Conservation (phyloP, 1,284 basidiomycete species). For the Exsudoporus floridanus region DNA sequence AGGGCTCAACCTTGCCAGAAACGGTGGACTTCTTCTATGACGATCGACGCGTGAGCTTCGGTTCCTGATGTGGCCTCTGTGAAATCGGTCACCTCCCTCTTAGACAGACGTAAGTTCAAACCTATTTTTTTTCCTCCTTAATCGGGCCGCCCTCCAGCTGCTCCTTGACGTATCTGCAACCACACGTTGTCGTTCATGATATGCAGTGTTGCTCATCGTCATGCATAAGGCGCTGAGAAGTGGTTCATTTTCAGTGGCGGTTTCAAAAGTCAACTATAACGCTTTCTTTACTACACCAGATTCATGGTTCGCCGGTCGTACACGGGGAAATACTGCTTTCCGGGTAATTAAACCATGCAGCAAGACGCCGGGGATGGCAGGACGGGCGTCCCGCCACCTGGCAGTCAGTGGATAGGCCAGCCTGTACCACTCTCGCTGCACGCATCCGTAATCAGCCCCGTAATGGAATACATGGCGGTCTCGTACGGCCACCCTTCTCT, state of each 20-base stretch:
- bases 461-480: slow-evolving; percentile 22
- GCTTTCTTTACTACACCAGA: slow-evolving; percentile 9
- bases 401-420: not conserved
- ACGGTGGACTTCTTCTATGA: slow-evolving; percentile 24
- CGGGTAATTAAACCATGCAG: slow-evolving; percentile 3
- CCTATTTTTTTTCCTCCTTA: slow-evolving; percentile 1
- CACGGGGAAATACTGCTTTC: slow-evolving; percentile 9
- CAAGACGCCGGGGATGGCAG: slow-evolving; percentile 9
- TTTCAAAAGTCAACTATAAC: slow-evolving; percentile 4
- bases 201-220: not conserved
- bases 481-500: slow-evolving; percentile 21
- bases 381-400: slow-evolving; percentile 8
- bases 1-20: slow-evolving; percentile 25
- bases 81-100: slow-evolving; percentile 10
- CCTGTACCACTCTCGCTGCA: not conserved
- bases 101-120: slow-evolving; percentile 15
- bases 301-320: slow-evolving; percentile 2
- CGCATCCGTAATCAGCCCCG: slow-evolving; percentile 4
- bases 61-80: slow-evolving; percentile 23
- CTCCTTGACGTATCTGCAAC: slow-evolving; percentile 28
- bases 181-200: slow-evolving; percentile 21
- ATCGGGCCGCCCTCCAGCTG: slow-evolving; percentile 2
- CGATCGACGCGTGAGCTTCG: slow-evolving; percentile 31
- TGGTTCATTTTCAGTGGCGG: not conserved
- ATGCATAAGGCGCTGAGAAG: slow-evolving; percentile 3